Evolutionary conservation across 2,329 filamentous ascomycete genomes (phyloP).

Genomic region (Ophiostoma himal-ulmi): DNA sequence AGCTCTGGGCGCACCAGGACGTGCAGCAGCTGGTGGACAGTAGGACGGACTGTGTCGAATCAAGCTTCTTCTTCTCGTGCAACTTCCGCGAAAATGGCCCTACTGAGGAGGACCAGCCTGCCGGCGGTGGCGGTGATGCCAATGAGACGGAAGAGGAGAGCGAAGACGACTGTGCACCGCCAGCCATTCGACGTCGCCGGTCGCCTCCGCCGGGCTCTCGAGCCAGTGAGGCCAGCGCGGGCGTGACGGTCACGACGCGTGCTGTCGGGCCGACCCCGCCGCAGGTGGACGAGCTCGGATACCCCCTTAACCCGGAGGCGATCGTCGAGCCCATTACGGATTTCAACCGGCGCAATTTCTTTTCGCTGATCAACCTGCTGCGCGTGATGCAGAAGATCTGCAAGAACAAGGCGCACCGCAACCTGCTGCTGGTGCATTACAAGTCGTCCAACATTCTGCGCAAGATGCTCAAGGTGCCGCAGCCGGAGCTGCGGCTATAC

Average conservation of each 20-base stretch:
- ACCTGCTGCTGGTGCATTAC: constrained; percentile 88
- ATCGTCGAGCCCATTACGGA: constrained; percentile 74
- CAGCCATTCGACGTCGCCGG: constrained; percentile 64
- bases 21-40: constrained; percentile 85
- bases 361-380: constrained; percentile 89
- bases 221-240: constrained; percentile 29
- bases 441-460: constrained; percentile 89
- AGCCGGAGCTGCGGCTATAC: constrained; percentile 81
- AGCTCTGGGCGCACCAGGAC: constrained; percentile 91
- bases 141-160: constrained; percentile 52
- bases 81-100: constrained; percentile 50
- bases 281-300: constrained; percentile 81
- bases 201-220: constrained; percentile 30
- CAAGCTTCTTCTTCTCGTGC: constrained; percentile 90
- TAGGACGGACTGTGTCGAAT: constrained; percentile 71
- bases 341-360: constrained; percentile 92
- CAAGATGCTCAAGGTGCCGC: constrained; percentile 85
- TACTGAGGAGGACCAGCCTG: constrained; percentile 28
- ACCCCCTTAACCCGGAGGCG: constrained; percentile 59
- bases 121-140: constrained; percentile 28
- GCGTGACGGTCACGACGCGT: constrained; percentile 50
- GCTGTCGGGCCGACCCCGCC: constrained; percentile 56
- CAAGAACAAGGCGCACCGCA: constrained; percentile 90
- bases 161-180: constrained; percentile 74
- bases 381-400: constrained; percentile 97